These are phyloP conservation scores for Arthrobotrys megalospora DNA, from an alignment of 2,329 filamentous ascomycete genomes.

Conservation along the genomic window DNA sequence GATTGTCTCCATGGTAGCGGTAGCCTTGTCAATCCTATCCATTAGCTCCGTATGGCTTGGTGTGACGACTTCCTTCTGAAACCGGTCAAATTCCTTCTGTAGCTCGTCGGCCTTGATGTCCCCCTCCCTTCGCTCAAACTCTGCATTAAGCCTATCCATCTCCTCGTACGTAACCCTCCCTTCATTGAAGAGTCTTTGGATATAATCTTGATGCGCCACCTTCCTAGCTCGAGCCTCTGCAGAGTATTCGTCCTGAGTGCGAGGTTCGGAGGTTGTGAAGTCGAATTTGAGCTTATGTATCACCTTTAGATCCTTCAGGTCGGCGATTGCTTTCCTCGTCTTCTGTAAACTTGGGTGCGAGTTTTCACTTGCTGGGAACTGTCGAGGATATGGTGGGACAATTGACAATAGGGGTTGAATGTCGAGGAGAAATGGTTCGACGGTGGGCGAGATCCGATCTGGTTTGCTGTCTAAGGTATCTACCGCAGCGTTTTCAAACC, in stretches of 20 bases:
- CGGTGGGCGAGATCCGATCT: conserved; percentile 66
- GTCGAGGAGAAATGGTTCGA: conserved; percentile 72
- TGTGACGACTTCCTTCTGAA: conserved; percentile 85
- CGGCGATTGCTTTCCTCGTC: conserved; percentile 81
- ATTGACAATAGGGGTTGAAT: conserved; percentile 93
- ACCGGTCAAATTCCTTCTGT: conserved; percentile 85
- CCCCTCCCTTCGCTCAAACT: conserved; percentile 79
- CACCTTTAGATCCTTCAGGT: conserved; percentile 81
- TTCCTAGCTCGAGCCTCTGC: conserved; percentile 72
- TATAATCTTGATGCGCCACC: conserved; percentile 78
- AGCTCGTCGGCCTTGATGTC: conserved; percentile 79
- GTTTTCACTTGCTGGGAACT: conserved; percentile 96
- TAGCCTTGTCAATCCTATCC: conserved; percentile 80
- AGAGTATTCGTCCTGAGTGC: conserved; percentile 73
- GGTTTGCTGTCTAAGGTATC: conserved; percentile 64
- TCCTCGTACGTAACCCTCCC: conserved; percentile 69
- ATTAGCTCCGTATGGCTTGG: conserved; percentile 86
- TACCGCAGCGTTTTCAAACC: conserved; percentile 62
- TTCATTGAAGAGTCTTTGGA: conserved; percentile 73
- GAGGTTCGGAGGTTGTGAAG: conserved; percentile 73
- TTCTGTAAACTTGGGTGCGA: conserved; percentile 89
- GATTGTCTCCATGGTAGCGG: conserved; percentile 82
- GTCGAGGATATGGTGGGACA: conserved; percentile 92
- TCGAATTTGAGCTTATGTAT: conserved; percentile 78
- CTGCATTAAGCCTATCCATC: conserved; percentile 80